Evolutionary conservation across 805 yeast species (phyloP).

Genomic region (Tetrapisispora phaffii): DNA sequence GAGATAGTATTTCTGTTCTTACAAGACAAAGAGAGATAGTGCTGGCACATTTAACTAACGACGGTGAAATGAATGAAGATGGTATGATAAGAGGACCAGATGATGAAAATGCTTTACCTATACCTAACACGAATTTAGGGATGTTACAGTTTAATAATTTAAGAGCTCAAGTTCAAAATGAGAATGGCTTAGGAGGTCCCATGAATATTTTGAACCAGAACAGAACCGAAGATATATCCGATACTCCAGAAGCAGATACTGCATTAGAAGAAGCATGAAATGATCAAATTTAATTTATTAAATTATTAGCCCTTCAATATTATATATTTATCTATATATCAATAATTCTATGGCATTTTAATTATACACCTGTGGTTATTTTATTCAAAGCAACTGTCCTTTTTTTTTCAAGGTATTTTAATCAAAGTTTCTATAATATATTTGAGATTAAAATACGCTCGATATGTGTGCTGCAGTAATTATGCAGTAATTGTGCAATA

Average conservation of each 20-base stretch:
- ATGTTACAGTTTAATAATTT: conserved; percentile 17
- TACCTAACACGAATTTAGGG: conserved; percentile 21
- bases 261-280: conserved; percentile 8
- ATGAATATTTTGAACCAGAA: conserved; percentile 6
- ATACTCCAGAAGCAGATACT: conserved; percentile 23
- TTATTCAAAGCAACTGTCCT: background rate
- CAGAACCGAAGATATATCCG: conserved; percentile 17
- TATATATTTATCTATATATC: background rate
- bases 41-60: conserved; percentile 20
- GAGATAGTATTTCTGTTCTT: conserved; percentile 26
- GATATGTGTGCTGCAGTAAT: background rate
- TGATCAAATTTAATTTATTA: background rate
- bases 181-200: conserved; percentile 1
- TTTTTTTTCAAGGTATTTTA: background rate
- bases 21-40: conserved; percentile 28
- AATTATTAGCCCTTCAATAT: background rate
- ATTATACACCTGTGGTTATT: background rate
- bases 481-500: background rate
- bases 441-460: no score
- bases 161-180: background rate
- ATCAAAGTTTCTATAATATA: background rate
- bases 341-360: background rate
- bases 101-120: conserved; percentile 10
- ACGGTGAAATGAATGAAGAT: conserved; percentile 9
- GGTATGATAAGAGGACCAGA: conserved; percentile 2